These are phyloP conservation scores for Plasmodium cynomolgi DNA, from an alignment of 169 alveolate species.

Conservation along the genomic window DNA sequence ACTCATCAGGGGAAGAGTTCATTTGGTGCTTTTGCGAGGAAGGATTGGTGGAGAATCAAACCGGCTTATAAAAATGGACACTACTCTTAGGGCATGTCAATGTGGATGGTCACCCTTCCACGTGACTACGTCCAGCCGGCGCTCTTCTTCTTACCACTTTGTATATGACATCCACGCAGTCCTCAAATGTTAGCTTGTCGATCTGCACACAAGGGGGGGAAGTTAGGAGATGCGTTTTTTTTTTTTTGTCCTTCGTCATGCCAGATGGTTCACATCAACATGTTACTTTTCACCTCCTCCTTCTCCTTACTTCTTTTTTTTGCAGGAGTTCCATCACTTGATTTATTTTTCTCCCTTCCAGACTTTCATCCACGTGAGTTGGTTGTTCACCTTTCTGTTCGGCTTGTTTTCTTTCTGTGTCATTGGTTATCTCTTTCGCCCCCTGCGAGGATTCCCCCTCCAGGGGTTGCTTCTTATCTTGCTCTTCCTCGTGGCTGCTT, in stretches of 20 bases:
- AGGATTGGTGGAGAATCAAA: background rate
- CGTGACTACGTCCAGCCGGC: background rate
- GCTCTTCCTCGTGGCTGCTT: background rate
- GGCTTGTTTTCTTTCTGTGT: background rate
- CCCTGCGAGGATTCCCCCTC: background rate
- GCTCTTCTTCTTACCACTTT: constrained; percentile 33
- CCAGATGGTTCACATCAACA: background rate
- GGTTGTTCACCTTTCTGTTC: background rate
- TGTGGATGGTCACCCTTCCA: background rate
- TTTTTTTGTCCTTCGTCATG: background rate
- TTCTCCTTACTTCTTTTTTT: constrained; percentile 10
- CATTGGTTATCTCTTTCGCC: background rate
- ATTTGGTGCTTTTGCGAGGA: background rate
- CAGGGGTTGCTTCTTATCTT: background rate
- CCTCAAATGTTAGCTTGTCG: constrained; percentile 10
- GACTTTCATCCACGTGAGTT: background rate
- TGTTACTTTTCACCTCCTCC: background rate
- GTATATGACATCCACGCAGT: constrained; percentile 62
- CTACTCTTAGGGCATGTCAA: background rate
- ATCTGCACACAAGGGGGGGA: constrained; percentile 11
- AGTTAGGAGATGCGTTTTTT: background rate
- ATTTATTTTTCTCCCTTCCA: constrained; percentile 12
- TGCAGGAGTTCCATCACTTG: constrained; percentile 10
- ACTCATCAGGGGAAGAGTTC: background rate
- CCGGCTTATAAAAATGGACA: background rate